phyloP scores from a whole-genome alignment of 768 basidiomycete species.

The Leccinum imitatum region DNA sequence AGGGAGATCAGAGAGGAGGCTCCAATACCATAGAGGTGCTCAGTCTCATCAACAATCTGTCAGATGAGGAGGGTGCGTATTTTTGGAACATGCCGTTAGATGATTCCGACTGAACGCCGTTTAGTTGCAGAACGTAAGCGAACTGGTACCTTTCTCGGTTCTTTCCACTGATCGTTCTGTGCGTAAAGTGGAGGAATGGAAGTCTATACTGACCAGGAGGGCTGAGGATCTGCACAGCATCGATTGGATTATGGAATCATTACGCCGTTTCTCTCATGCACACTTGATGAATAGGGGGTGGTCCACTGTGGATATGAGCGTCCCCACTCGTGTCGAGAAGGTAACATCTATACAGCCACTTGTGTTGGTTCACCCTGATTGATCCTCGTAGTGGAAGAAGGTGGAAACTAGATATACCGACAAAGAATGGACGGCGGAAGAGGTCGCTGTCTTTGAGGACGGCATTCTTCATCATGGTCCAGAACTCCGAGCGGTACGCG shows the following conservation, averaged over 20 bases:
- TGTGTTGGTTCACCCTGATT: conserved; percentile 11
- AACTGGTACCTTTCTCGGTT: not conserved
- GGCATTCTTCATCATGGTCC: conserved; percentile 71
- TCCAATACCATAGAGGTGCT: conserved; percentile 74
- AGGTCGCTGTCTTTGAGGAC: conserved; percentile 74
- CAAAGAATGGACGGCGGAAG: conserved; percentile 67
- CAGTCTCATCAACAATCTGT: conserved; percentile 61
- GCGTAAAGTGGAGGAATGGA: conserved; percentile 64
- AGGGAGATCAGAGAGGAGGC: conserved; percentile 59
- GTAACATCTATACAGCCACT: conserved; percentile 38
- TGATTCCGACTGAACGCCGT: conserved; percentile 23
- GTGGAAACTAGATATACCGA: conserved; percentile 65
- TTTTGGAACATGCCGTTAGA: conserved; percentile 15
- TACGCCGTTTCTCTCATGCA: conserved; percentile 71
- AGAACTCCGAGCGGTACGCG: conserved; percentile 75
- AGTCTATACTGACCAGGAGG: conserved; percentile 53
- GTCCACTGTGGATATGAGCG: conserved; percentile 63
- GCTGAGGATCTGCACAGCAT: conserved; percentile 55
- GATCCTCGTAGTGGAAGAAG: conserved; percentile 64
- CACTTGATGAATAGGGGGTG: conserved; percentile 55
- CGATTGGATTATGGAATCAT: conserved; percentile 81
- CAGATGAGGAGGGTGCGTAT: conserved; percentile 64
- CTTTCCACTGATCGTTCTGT: conserved; percentile 5
- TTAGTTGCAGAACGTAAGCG: conserved; percentile 59
- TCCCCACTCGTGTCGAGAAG: conserved; percentile 58